Conservation (phyloP, 2,329 filamentous ascomycete species). For the Colletotrichum viniferum region DNA sequence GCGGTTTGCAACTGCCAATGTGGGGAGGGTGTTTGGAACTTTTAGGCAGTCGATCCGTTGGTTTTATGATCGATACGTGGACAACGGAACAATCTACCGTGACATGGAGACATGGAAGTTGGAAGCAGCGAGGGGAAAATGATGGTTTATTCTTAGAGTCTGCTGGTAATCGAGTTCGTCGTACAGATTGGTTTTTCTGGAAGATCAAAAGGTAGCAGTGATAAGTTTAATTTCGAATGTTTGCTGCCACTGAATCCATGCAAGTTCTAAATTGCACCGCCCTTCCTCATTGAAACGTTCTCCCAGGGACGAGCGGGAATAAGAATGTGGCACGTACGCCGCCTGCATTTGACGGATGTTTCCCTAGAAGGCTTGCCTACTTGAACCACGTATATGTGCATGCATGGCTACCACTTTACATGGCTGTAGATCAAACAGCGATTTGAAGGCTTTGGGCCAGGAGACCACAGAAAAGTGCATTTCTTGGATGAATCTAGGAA, state of each 20-base stretch:
- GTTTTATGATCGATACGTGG: neutral
- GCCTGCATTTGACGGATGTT: neutral
- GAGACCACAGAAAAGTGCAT: neutral
- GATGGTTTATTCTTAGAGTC: neutral
- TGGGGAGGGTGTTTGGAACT: neutral
- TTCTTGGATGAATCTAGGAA: neutral
- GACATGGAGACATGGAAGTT: neutral
- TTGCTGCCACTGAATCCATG: neutral
- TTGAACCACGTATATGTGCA: neutral
- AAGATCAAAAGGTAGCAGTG: neutral
- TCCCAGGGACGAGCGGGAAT: neutral
- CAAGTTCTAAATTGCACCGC: neutral
- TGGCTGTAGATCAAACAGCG: neutral
- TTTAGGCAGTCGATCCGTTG: neutral
- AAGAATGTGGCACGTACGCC: neutral
- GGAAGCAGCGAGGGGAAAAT: neutral
- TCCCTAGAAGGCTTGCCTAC: neutral
- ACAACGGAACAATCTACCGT: neutral
- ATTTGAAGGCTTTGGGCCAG: neutral
- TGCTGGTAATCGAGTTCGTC: neutral
- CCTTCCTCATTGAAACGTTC: accelerated
- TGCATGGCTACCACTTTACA: neutral
- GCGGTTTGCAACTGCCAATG: neutral
- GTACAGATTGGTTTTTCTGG: neutral
- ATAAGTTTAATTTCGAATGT: neutral